A percentile compares a stretch with the other conserved stretches of the same genome.
Evolutionary conservation across 768 basidiomycete species (phyloP).

Genomic region (Rhodosporidiobolus sp.): DNA sequence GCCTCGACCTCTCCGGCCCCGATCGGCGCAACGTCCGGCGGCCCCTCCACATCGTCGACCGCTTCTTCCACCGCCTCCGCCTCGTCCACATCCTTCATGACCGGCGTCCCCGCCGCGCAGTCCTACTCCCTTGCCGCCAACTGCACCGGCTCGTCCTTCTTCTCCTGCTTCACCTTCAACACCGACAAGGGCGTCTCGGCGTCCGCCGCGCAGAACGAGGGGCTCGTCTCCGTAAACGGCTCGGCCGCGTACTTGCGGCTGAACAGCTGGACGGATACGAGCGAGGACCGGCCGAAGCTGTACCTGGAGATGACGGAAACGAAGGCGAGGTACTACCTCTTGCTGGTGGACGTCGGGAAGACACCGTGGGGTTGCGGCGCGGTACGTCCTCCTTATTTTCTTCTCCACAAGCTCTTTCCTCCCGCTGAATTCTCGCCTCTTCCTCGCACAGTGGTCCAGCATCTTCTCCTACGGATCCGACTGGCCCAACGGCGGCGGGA

Average conservation of each 20-base stretch:
- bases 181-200: not conserved
- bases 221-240: not conserved
- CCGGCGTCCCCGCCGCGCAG: not conserved
- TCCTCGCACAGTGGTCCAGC: not conserved
- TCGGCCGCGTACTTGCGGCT: not conserved
- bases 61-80: not conserved
- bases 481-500: constrained; percentile 1
- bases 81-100: too few species aligned
- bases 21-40: not conserved
- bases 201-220: not conserved
- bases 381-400: not conserved
- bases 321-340: not conserved
- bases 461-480: not conserved
- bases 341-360: not conserved
- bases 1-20: not conserved
- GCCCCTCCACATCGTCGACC: not conserved
- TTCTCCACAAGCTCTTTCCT: not conserved
- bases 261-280: not conserved
- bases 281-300: not conserved
- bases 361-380: not conserved
- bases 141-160: not conserved
- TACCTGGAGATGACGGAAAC: not conserved
- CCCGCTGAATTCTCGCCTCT: not conserved
- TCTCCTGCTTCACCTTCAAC: constrained; percentile 5
- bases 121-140: not conserved